These are phyloP conservation scores for Cladophialophora immunda DNA, from an alignment of 2,329 filamentous ascomycete species.

Conservation along the genomic window DNA sequence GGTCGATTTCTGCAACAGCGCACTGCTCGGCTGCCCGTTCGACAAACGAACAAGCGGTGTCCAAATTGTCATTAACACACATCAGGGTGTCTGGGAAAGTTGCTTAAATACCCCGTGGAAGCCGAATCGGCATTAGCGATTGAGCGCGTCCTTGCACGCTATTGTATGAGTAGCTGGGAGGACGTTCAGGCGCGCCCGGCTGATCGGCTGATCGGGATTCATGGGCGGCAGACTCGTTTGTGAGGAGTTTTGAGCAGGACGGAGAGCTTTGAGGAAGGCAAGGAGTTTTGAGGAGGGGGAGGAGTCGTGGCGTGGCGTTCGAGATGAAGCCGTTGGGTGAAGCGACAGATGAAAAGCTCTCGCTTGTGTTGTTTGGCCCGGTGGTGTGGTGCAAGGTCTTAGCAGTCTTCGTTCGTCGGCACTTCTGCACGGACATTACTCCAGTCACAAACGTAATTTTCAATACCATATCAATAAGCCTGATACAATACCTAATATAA, in stretches of 20 bases:
- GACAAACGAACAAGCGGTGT: slow-evolving; percentile 90
- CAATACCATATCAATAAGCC: no score
- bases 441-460: no score
- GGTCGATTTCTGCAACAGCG: slow-evolving; percentile 92
- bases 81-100: slow-evolving; percentile 94
- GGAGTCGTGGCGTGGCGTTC: slow-evolving; percentile 45
- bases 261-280: no score
- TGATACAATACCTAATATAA: no score
- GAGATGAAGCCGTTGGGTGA: slow-evolving; percentile 43
- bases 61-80: slow-evolving; percentile 98
- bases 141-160: slow-evolving; percentile 60
- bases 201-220: slow-evolving; percentile 42
- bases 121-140: slow-evolving; percentile 64
- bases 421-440: no score
- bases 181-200: slow-evolving; percentile 64
- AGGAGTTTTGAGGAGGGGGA: slow-evolving; percentile 50
- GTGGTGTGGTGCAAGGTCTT: no score
- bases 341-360: no score
- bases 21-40: slow-evolving; percentile 95
- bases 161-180: slow-evolving; percentile 70
- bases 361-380: no score
- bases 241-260: no score
- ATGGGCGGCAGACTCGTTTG: slow-evolving; percentile 66
- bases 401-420: no score
- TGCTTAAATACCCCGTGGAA: no score